Conservation (phyloP, 2,329 filamentous ascomycete genomes). For the Neonectria punicea region DNA sequence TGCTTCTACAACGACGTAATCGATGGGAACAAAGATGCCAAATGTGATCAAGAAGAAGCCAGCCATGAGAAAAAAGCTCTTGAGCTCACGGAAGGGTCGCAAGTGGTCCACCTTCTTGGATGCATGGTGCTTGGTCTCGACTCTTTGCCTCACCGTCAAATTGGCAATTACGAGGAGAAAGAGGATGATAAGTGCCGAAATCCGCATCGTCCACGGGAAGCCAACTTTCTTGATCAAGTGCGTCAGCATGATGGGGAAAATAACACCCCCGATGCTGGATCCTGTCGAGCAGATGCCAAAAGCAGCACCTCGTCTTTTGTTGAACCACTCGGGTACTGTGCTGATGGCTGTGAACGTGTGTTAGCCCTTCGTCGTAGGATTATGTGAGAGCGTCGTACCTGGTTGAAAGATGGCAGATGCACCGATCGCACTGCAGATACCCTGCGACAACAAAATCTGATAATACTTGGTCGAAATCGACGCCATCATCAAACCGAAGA, state of each 20-base stretch:
- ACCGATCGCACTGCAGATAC: conserved; percentile 50
- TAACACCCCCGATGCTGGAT: conserved; percentile 52
- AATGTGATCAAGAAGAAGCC: conserved; percentile 49
- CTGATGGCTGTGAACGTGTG: conserved; percentile 37
- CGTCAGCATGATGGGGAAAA: conserved; percentile 55
- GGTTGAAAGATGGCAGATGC: conserved; percentile 48
- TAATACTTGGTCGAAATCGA: conserved; percentile 56
- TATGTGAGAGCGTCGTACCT: conserved; percentile 27
- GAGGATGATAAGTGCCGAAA: conserved; percentile 51
- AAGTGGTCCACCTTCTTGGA: conserved; percentile 44
- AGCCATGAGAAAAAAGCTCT: conserved; percentile 43
- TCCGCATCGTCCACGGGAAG: conserved; percentile 55
- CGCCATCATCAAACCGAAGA: conserved; percentile 73
- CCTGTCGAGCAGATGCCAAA: conserved; percentile 50
- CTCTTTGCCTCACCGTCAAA: conserved; percentile 42
- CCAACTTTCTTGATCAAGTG: conserved; percentile 49
- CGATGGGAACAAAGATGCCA: conserved; percentile 52
- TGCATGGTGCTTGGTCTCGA: conserved; percentile 38
- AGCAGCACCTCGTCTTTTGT: conserved; percentile 46
- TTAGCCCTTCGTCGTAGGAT: not conserved
- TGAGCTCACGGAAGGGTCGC: conserved; percentile 45
- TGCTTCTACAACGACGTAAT: conserved; percentile 50
- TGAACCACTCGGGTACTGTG: conserved; percentile 48
- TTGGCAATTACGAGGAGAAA: conserved; percentile 46
- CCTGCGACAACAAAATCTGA: conserved; percentile 54